Evolutionary conservation across 2,329 filamentous ascomycete species (phyloP).

Genomic region (Boeremia lycopersici): DNA sequence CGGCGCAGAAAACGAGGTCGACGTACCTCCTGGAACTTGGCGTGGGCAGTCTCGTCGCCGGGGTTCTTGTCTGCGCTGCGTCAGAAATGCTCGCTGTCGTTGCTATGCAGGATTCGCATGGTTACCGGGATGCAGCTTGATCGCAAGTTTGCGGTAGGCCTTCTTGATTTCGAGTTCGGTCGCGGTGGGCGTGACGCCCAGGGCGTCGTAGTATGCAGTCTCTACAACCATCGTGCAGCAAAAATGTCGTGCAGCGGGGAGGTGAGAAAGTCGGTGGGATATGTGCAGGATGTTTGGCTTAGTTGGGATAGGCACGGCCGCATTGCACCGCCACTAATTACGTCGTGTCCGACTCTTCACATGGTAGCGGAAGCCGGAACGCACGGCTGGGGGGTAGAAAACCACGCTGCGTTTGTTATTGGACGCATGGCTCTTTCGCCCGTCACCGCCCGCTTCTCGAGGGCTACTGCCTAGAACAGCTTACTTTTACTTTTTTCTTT

Average conservation of each 20-base stretch:
- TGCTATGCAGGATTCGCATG: slow-evolving; percentile 32
- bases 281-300: slow-evolving; percentile 17
- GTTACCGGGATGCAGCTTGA: slow-evolving; percentile 85
- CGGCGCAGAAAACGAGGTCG: background rate
- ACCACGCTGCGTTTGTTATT: too few species aligned
- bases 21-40: slow-evolving; percentile 85
- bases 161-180: slow-evolving; percentile 96
- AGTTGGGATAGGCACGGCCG: slow-evolving; percentile 4
- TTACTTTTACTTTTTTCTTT: too few species aligned
- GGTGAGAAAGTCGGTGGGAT: slow-evolving; percentile 18
- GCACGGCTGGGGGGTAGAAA: slow-evolving; percentile 10
- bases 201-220: slow-evolving; percentile 84
- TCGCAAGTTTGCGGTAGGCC: slow-evolving; percentile 89
- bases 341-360: slow-evolving; percentile 12
- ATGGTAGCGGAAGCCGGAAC: slow-evolving; percentile 11
- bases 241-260: slow-evolving; percentile 5
- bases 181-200: slow-evolving; percentile 83
- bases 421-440: too few species aligned
- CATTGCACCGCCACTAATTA: slow-evolving; percentile 17
- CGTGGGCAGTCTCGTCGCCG: slow-evolving; percentile 90
- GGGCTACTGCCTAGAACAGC: too few species aligned
- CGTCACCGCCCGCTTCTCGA: too few species aligned
- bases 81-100: slow-evolving; percentile 11
- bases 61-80: slow-evolving; percentile 84
- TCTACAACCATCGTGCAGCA: slow-evolving; percentile 75